Percentiles rank a stretch among this genome's conserved stretches.
These are phyloP conservation scores for Trichosanthes truncata DNA, from an alignment of 306 rosid species.

Conservation along the genomic window DNA sequence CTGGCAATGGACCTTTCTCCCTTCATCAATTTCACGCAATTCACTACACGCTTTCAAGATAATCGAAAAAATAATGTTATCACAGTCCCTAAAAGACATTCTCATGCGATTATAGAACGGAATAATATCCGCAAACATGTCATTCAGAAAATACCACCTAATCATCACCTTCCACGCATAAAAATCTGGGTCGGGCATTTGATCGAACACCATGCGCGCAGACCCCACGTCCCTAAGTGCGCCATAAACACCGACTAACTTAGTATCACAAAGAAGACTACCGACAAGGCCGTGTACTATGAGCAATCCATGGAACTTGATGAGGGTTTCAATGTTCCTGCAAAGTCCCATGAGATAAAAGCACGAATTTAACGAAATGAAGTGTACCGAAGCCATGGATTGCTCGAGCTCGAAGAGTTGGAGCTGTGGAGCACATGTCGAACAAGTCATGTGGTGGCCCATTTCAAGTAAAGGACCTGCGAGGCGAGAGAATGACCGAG, in stretches of 20 bases:
- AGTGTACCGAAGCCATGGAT: slow-evolving; percentile 17
- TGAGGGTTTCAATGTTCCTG: slow-evolving; percentile 32
- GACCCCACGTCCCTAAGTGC: slow-evolving; percentile 33
- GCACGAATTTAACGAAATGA: slow-evolving; percentile 19
- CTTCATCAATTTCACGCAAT: slow-evolving; percentile 31
- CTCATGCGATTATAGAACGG: slow-evolving; percentile 30
- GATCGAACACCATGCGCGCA: slow-evolving; percentile 65
- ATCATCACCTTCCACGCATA: slow-evolving; percentile 57
- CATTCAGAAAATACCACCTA: slow-evolving; percentile 56
- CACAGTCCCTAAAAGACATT: slow-evolving; percentile 21
- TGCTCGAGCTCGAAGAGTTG: slow-evolving; percentile 12
- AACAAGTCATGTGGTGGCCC: too few species aligned
- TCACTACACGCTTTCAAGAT: slow-evolving; percentile 45
- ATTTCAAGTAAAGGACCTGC: background rate
- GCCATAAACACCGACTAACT: slow-evolving; percentile 45
- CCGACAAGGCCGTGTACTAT: slow-evolving; percentile 28
- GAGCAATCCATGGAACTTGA: slow-evolving; percentile 46
- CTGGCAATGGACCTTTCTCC: slow-evolving; percentile 43
- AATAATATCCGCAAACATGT: slow-evolving; percentile 29
- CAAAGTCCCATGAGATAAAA: slow-evolving; percentile 35
- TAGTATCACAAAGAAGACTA: slow-evolving; percentile 26
- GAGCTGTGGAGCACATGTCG: background rate
- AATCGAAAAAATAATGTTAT: slow-evolving; percentile 38
- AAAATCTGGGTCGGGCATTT: slow-evolving; percentile 34
- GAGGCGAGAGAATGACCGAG: background rate